Evolutionary conservation across 2,329 filamentous ascomycete genomes (phyloP), one percentile per base, ranked within the genome.

Genomic region (Arthrobotrys megalospora): DNA sequence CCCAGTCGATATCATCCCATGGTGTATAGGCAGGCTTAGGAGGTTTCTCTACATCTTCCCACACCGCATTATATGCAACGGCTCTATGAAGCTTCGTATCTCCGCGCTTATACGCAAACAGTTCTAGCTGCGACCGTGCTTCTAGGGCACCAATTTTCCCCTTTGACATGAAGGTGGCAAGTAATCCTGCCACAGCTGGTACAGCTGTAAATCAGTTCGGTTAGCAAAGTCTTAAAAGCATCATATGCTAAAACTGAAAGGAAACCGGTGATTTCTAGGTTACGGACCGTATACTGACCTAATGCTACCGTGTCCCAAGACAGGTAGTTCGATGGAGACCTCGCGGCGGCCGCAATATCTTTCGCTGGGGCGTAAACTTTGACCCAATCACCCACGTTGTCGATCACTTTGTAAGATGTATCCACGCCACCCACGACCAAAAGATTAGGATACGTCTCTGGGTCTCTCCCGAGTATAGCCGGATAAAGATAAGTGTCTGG

Each of bases 391-490:
- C 16, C 41, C 10, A 16, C 34, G 10, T 52, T 5, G 12, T 45
- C 16, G 3, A 52, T 24, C 5, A 12, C 28, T 21, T n/a, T 36
- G 10, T 19, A 32, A 6, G 14, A n/a, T 19, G 14, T 5, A n/a
- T 65, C 45, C 8, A 65, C 62, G 1, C 62, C 62, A 19, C 62
- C 62, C 1, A 50, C 62, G 12, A 52, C 45, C 14, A 52, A 12
- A 5, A 65, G 34, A 14, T 52, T 53, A 2, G 50, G 50, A 53
- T 53, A 53, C 6, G 32, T 21, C 7, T 4, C 41, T 14, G 24
- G 24, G 24, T 45, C 41, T 6, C 6, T 14, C 24, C 50, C 50
- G 1, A 53, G 28, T 16, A n/a, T n/a, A 34, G 24, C 19, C 8
- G 50, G 50, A 11, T 16, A 53, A 3, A 14, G 2, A 10, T 53